phyloP scores from a whole-genome alignment of 2,329 filamentous ascomycete genomes.

The Neocatenulostroma microsporum region DNA sequence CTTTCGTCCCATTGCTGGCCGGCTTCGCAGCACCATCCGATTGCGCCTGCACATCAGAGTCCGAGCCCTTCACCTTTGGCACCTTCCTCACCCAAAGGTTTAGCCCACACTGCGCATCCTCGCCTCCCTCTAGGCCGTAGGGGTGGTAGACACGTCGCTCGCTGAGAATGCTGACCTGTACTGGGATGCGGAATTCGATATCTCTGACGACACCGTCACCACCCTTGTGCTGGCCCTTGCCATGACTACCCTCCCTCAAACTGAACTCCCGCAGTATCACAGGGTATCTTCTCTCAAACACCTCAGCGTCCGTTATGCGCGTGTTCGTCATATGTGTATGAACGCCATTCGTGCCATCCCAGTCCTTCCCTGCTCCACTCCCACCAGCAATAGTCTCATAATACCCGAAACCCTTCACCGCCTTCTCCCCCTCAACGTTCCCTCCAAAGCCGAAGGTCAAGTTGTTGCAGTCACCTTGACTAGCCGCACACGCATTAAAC shows the following conservation, averaged over 20 bases:
- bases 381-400: slow-evolving; percentile 81
- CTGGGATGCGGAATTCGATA: slow-evolving; percentile 70
- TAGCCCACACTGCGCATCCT: slow-evolving; percentile 66
- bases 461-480: slow-evolving; percentile 76
- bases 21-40: slow-evolving; percentile 5
- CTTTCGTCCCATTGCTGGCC: too few species aligned
- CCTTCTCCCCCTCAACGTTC: slow-evolving; percentile 49
- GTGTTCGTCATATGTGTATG: slow-evolving; percentile 81
- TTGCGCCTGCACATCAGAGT: slow-evolving; percentile 19
- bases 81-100: slow-evolving; percentile 83
- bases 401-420: slow-evolving; percentile 74
- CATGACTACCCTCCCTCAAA: slow-evolving; percentile 55
- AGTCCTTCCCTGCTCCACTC: slow-evolving; percentile 62
- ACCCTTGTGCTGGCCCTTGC: slow-evolving; percentile 58
- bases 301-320: slow-evolving; percentile 70
- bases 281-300: slow-evolving; percentile 70
- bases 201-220: slow-evolving; percentile 71
- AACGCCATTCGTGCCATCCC: slow-evolving; percentile 70
- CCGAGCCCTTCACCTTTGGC: slow-evolving; percentile 26
- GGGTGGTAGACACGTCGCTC: slow-evolving; percentile 69
- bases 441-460: slow-evolving; percentile 77
- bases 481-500: slow-evolving; percentile 70
- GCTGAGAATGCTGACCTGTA: slow-evolving; percentile 70
- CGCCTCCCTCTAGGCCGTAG: slow-evolving; percentile 77
- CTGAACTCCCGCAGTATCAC: slow-evolving; percentile 65